phyloP scores from a whole-genome alignment of 331 rosid genomes.

The Stylosanthes scabra region DNA sequence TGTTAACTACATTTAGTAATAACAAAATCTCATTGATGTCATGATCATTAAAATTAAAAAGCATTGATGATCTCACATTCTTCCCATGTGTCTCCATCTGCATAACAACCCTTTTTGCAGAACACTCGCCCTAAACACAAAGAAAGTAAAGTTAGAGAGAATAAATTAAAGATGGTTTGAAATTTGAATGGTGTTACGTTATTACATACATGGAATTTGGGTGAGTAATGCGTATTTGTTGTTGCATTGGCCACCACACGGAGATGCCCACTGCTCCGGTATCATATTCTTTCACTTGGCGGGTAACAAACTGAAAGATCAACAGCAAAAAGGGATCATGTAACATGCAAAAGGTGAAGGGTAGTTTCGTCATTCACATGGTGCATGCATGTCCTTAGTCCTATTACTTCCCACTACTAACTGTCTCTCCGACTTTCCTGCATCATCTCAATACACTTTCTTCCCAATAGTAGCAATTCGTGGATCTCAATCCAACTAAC shows the following conservation, averaged over 20 bases:
- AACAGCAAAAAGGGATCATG: too few species aligned
- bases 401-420: neutral
- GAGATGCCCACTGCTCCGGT: constrained; percentile 79
- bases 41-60: neutral
- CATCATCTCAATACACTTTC: neutral
- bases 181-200: too few species aligned
- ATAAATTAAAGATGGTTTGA: neutral
- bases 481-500: neutral
- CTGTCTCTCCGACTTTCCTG: neutral
- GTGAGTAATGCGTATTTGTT: constrained; percentile 75
- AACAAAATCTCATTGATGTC: neutral
- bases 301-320: neutral
- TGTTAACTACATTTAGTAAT: too few species aligned
- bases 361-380: neutral
- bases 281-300: constrained; percentile 45
- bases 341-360: neutral
- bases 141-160: constrained; percentile 13
- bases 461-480: neutral
- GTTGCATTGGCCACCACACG: constrained; percentile 84
- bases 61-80: constrained; percentile 68
- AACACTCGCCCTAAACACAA: constrained; percentile 80
- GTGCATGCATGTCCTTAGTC: neutral
- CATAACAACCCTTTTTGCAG: constrained; percentile 92
- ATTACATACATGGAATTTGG: constrained; percentile 71
- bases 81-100: constrained; percentile 84